These are phyloP conservation scores for Boletus rufocinnamomeus DNA, from an alignment of 768 basidiomycete genomes.

Conservation along the genomic window DNA sequence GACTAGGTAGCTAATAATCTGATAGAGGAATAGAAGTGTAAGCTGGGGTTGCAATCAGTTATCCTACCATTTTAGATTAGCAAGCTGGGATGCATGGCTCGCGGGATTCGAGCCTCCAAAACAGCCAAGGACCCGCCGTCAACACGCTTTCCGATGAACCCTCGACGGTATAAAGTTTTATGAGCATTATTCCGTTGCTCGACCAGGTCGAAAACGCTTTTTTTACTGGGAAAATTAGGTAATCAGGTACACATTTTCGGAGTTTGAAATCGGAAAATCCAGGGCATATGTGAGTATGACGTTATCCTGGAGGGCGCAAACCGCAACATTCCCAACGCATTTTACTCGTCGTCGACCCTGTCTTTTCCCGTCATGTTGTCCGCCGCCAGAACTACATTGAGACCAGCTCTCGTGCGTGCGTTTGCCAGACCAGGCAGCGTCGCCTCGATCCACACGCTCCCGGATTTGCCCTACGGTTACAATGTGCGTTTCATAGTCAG, in stretches of 20 bases:
- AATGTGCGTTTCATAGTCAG: constrained; percentile 51
- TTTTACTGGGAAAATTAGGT: neutral
- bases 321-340: neutral
- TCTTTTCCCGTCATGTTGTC: constrained; percentile 44
- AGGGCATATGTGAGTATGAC: constrained; percentile 11
- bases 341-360: neutral
- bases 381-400: constrained; percentile 44
- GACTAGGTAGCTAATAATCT: constrained; percentile 1
- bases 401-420: constrained; percentile 47
- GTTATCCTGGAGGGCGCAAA: constrained; percentile 2
- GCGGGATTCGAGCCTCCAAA: neutral
- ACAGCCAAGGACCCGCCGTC: neutral
- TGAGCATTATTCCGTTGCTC: too few species aligned
- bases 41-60: neutral
- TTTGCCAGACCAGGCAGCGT: constrained; percentile 43
- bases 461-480: constrained; percentile 77
- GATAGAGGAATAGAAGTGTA: constrained; percentile 13
- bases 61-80: neutral
- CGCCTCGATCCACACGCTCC: constrained; percentile 68
- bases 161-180: constrained; percentile 24
- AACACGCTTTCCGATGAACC: constrained; percentile 2
- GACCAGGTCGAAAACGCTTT: neutral
- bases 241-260: constrained; percentile 5
- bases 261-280: neutral
- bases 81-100: neutral